These are phyloP conservation scores for Pseudogymnoascus sp. DNA, from an alignment of 2,329 filamentous ascomycete species.

Conservation along the genomic window DNA sequence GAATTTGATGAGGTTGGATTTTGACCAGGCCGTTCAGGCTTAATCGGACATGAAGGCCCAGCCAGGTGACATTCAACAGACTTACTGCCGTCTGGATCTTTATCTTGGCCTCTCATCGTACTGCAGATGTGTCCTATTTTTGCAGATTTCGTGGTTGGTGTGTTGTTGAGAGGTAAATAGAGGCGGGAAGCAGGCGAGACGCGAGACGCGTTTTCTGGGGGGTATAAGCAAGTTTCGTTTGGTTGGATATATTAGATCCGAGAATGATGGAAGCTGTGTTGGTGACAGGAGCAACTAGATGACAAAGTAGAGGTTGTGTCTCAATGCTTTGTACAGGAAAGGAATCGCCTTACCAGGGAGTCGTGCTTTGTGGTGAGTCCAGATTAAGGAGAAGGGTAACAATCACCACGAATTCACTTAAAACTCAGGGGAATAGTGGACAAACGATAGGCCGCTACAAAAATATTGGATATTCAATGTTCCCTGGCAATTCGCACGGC, in stretches of 20 bases:
- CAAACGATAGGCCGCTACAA: background rate
- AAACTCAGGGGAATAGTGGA: background rate
- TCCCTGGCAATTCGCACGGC: background rate
- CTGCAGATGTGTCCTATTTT: background rate
- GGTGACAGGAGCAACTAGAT: background rate
- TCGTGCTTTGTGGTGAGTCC: background rate
- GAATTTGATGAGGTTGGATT: background rate
- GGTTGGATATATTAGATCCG: background rate
- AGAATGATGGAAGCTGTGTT: background rate
- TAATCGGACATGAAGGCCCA: background rate
- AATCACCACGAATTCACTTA: slow-evolving; percentile 3
- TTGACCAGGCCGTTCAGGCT: background rate
- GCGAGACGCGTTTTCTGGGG: background rate
- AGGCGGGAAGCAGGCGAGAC: background rate
- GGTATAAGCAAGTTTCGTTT: background rate
- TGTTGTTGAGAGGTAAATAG: background rate
- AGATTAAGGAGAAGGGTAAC: background rate
- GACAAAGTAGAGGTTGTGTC: background rate
- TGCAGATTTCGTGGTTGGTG: background rate
- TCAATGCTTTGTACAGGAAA: background rate
- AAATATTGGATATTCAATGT: slow-evolving; percentile 4
- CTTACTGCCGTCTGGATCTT: background rate
- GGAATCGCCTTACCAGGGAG: background rate
- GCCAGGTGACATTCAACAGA: background rate
- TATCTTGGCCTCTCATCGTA: background rate